Evolutionary conservation across 2,329 filamentous ascomycete genomes (phyloP).

Genomic region (Tolypocladium ophioglossoides): DNA sequence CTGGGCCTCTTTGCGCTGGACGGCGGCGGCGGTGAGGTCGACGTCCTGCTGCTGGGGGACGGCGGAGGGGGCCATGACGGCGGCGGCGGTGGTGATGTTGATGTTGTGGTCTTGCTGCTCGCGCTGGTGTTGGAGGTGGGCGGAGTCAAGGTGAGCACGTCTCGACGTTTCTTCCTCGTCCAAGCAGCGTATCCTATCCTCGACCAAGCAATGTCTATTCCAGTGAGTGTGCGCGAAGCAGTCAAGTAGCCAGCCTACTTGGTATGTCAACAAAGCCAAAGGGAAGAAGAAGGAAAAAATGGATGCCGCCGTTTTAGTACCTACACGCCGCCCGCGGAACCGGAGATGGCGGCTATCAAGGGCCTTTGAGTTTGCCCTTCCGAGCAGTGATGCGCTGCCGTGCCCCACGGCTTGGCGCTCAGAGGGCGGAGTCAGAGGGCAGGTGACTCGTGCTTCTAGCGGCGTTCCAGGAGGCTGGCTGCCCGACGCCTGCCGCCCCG

Average conservation of each 20-base stretch:
- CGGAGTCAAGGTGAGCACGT: too few relatives aligned
- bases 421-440: too few relatives aligned
- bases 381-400: too few relatives aligned
- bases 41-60: slow-evolving; percentile 32
- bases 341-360: slow-evolving; percentile 1
- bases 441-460: not conserved
- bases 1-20: slow-evolving; percentile 36
- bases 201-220: not conserved
- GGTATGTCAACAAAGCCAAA: too few relatives aligned
- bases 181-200: not conserved
- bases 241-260: too few relatives aligned
- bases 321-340: not conserved
- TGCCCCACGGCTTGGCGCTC: too few relatives aligned
- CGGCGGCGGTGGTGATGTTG: not conserved
- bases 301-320: not conserved
- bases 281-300: not conserved
- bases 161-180: not conserved
- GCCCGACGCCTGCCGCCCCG: not conserved
- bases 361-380: too few relatives aligned
- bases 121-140: not conserved
- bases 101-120: not conserved
- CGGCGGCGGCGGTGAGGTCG: slow-evolving; percentile 40
- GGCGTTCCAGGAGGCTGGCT: not conserved
- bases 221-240: not conserved
- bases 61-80: slow-evolving; percentile 38